Evolutionary conservation across 148 eudicot genomes (phyloP).

Genomic region (Camellia japonica): DNA sequence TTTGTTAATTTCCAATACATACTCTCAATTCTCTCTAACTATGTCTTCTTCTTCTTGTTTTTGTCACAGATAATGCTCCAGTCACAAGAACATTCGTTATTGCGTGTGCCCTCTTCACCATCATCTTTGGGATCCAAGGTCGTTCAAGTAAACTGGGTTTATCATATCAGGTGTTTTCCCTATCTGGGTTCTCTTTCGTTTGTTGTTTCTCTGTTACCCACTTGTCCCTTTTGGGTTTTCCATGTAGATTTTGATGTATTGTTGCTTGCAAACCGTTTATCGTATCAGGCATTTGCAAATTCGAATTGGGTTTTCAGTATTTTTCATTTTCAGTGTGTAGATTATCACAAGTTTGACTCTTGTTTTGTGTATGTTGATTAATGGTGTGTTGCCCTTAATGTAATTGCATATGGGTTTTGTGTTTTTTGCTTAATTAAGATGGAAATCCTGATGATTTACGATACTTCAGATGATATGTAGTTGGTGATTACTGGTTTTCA

Average conservation of each 20-base stretch:
- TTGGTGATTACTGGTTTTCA: too few relatives aligned
- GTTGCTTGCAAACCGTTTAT: not conserved
- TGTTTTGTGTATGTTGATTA: too few relatives aligned
- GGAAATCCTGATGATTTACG: too few relatives aligned
- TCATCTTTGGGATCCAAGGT: conserved; percentile 77
- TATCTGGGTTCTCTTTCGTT: not conserved
- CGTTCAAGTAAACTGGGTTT: conserved; percentile 68
- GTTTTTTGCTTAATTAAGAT: too few relatives aligned
- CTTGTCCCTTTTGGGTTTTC: not conserved
- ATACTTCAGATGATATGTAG: too few relatives aligned
- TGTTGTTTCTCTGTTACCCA: not conserved
- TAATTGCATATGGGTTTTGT: too few relatives aligned
- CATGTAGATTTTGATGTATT: conserved; percentile 10
- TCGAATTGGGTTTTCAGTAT: too few relatives aligned
- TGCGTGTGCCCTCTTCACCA: conserved; percentile 63
- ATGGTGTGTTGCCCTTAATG: too few relatives aligned
- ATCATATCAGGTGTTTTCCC: conserved; percentile 59
- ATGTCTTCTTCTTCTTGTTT: not conserved
- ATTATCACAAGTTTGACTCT: too few relatives aligned
- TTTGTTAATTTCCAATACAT: not conserved
- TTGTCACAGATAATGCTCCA: conserved; percentile 82
- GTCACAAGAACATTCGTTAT: conserved; percentile 65
- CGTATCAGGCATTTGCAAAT: too few relatives aligned
- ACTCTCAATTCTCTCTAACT: conserved; percentile 2
- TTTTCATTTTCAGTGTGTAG: too few relatives aligned